Percentiles rank a stretch among this genome's conserved stretches.
Conservation (phyloP, 805 yeast species). For the Starmerella vitae region DNA sequence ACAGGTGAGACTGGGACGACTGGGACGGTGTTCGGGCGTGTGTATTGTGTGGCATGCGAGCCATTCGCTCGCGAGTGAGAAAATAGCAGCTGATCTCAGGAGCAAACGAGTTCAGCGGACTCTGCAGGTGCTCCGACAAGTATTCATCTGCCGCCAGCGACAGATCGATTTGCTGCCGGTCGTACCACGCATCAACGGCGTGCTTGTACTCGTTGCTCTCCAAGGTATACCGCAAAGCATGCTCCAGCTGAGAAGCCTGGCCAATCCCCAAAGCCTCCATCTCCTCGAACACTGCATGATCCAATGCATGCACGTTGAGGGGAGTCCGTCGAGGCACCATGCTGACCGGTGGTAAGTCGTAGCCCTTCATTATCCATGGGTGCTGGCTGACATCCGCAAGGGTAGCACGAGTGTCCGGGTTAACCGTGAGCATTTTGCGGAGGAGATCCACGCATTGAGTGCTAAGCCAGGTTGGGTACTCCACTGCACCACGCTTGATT, state of each 20-base stretch:
- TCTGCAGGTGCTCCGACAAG: neutral
- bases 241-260: constrained; percentile 39
- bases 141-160: neutral
- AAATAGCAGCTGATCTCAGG: constrained; percentile 80
- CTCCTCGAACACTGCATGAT: constrained; percentile 51
- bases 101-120: constrained; percentile 78
- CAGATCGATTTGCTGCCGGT: constrained; percentile 9
- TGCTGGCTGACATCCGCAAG: constrained; percentile 68
- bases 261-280: constrained; percentile 75
- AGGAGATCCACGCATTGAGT: constrained; percentile 67
- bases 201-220: constrained; percentile 51
- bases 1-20: constrained; percentile 4
- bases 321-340: constrained; percentile 73
- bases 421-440: constrained; percentile 82
- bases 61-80: constrained; percentile 71
- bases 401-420: constrained; percentile 67
- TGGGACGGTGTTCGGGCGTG: neutral
- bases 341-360: constrained; percentile 54
- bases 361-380: constrained; percentile 92
- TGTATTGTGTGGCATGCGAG: constrained; percentile 28
- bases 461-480: constrained; percentile 73
- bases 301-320: constrained; percentile 46
- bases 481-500: constrained; percentile 83
- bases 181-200: constrained; percentile 51
- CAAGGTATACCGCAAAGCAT: constrained; percentile 43